These are phyloP conservation scores for Vaucheria bursata DNA, from an alignment of 352 stramenopile genomes.

Conservation along the genomic window DNA sequence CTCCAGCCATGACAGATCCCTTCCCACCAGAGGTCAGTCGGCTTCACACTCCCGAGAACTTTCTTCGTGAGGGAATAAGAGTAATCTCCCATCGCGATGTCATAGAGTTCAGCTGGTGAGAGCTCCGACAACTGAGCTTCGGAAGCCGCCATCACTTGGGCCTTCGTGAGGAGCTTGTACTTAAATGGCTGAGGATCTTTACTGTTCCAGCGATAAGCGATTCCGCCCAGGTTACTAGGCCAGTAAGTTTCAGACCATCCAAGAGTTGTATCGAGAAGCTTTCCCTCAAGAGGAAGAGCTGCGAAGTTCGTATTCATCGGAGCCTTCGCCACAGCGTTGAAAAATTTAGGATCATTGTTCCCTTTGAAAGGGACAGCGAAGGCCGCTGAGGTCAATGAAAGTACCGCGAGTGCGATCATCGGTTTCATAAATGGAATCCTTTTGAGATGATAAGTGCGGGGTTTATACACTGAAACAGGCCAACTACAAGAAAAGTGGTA, in stretches of 20 bases:
- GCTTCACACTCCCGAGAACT: not conserved
- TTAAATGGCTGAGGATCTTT: constrained; percentile 4
- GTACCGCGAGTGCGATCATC: too few species aligned
- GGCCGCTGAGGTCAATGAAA: too few species aligned
- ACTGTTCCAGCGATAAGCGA: not conserved
- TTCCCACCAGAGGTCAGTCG: not conserved
- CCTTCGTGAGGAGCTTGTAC: not conserved
- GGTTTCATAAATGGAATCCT: too few species aligned
- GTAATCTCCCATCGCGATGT: not conserved
- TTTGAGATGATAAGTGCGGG: too few species aligned
- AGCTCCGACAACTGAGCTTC: not conserved
- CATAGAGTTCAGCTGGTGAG: not conserved
- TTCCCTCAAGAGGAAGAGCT: not conserved
- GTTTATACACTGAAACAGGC: too few species aligned
- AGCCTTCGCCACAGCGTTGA: too few species aligned
- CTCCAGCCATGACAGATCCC: not conserved
- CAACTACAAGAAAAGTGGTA: too few species aligned
- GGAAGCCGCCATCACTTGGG: not conserved
- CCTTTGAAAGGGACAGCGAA: too few species aligned
- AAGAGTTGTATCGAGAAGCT: not conserved
- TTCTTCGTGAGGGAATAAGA: not conserved
- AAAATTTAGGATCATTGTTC: too few species aligned
- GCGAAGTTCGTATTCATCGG: not conserved
- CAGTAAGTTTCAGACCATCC: not conserved
- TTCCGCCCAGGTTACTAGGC: not conserved